These are phyloP conservation scores for Orbilia ellipsospora DNA, from an alignment of 2,329 filamentous ascomycete species.

Conservation along the genomic window DNA sequence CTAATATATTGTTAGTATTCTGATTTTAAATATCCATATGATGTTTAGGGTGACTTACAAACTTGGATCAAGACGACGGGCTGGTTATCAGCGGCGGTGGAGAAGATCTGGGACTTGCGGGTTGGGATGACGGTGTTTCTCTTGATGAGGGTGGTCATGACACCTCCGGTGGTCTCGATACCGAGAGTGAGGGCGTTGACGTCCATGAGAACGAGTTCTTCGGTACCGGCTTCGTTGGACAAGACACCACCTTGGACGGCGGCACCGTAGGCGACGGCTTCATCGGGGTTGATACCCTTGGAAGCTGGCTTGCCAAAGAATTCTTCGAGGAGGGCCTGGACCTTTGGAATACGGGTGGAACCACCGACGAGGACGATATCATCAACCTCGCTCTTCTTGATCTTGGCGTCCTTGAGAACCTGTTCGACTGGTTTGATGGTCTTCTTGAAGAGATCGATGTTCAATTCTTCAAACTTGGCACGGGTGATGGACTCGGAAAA, in stretches of 20 bases:
- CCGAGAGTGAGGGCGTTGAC: conserved; percentile 96
- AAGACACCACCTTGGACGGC: conserved; percentile 97
- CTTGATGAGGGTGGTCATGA: conserved; percentile 96
- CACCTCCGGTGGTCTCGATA: conserved; percentile 96
- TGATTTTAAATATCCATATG: neutral
- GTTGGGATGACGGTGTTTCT: conserved; percentile 95
- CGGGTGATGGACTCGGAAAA: conserved; percentile 98
- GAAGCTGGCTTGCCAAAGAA: conserved; percentile 95
- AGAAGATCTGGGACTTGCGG: conserved; percentile 98
- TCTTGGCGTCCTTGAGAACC: conserved; percentile 97
- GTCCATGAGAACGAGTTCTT: conserved; percentile 91
- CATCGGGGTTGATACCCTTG: conserved; percentile 99
- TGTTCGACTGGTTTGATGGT: conserved; percentile 98
- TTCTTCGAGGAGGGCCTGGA: conserved; percentile 92
- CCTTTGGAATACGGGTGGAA: conserved; percentile 99
- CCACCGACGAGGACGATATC: conserved; percentile 98
- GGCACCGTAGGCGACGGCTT: conserved; percentile 97
- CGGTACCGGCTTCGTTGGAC: conserved; percentile 83
- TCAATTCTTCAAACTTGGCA: conserved; percentile 99
- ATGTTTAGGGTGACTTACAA: conserved; percentile 64
- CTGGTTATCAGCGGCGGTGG: conserved; percentile 95
- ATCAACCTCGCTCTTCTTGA: conserved; percentile 93
- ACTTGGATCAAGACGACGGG: conserved; percentile 95
- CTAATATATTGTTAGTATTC: conserved; percentile 56
- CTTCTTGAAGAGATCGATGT: conserved; percentile 99